Base-by-base conservation (phyloP, 2,329 filamentous ascomycete genomes). In the Talaromyces sp. region DNA sequence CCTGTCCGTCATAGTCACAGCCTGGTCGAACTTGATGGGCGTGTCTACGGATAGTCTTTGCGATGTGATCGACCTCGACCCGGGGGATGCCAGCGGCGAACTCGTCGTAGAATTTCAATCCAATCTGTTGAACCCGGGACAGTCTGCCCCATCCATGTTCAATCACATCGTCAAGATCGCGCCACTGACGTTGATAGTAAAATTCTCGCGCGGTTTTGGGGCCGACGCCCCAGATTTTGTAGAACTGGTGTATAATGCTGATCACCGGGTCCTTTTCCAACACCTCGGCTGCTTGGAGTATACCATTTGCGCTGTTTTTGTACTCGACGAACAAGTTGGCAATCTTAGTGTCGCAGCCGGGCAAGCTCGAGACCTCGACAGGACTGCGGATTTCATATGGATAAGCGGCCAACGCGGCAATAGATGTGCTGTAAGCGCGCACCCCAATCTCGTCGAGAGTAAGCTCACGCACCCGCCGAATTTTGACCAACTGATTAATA, bases 31-130 rank as follows among this genome's bases (percentile, higher is more conserved):
- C 81, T 18, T 73, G 76, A 53, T 87, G 85, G 1, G 92, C 92
- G 65, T 95, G 87, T 1, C 77, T 69, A 1, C 89, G 81, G 16
- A 97, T 83, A 0, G 82, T 79, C 4, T 77, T 69, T 0, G 84
- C 85, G 59, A 96, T 96, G 0, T 72, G 69, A 67, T 91, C 87
- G 0, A 92, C 89, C 73, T 98, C 92, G 0, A 70, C 62, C 1
- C 92, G 85, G 0, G 91, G 84, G 4, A 98, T 91, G 14, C 84
- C 86, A 16, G 82, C 75, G 53, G 85, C 78, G 60, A 99, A 90
- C 65, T 98, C 94, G 36, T 96, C 89, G 72, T 96, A 96, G 76
- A 88, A 97, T 72, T 98, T 98, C 52, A 97, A 81, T 0, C 95
- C 94, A 60, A 98, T 96, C 72, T 98, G 92, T 74, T 97, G 94